Percentiles rank a stretch among this genome's conserved stretches.
Evolutionary conservation across 495 filamentous ascomycete genomes (phyloP).

Genomic region (Xylaria bambusicola): DNA sequence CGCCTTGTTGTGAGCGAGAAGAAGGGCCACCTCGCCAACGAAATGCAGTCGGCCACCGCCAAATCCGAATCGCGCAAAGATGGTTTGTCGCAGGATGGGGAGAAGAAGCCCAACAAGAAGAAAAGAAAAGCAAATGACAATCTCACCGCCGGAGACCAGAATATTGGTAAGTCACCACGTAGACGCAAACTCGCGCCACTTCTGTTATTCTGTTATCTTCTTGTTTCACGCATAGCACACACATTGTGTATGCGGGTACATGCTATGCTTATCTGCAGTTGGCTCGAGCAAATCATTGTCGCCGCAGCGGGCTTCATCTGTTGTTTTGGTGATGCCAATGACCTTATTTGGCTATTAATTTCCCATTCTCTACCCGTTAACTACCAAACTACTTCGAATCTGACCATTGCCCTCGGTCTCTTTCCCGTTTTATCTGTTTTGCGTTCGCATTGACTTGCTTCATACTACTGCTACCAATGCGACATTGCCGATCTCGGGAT

Average conservation of each 20-base stretch:
- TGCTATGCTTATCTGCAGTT: constrained; percentile 7
- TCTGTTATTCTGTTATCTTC: neutral
- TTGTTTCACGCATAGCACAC: neutral
- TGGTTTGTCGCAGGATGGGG: constrained; percentile 39
- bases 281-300: constrained; percentile 4
- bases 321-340: constrained; percentile 19
- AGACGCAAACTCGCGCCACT: too few species aligned
- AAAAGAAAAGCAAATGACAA: constrained; percentile 55
- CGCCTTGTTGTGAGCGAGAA: constrained; percentile 65
- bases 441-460: neutral
- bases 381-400: neutral
- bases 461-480: neutral
- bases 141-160: constrained; percentile 66
- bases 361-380: neutral
- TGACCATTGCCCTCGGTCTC: neutral
- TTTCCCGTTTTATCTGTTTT: too few species aligned
- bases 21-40: constrained; percentile 48
- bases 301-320: neutral
- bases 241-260: neutral
- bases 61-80: constrained; percentile 45
- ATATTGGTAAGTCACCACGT: constrained; percentile 58
- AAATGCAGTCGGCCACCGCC: constrained; percentile 41
- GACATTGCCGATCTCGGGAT: neutral
- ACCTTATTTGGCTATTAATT: constrained; percentile 5
- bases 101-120: constrained; percentile 57